Conservation (phyloP, 345 rosid species). For the Toxicodendron radicans region DNA sequence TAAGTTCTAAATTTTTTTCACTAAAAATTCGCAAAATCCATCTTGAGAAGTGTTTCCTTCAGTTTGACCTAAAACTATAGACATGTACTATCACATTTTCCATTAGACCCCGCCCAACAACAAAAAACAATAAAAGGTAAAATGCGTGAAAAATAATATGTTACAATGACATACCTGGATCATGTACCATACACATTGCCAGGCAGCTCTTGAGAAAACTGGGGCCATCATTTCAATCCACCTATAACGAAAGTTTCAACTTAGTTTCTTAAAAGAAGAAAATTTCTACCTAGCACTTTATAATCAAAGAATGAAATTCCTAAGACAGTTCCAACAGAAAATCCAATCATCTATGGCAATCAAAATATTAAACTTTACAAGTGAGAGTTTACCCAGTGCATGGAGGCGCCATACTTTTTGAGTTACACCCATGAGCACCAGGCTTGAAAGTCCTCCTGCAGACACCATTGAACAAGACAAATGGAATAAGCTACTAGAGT, state of each 20-base stretch:
- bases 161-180: slow-evolving; percentile 46
- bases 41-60: background rate
- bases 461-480: slow-evolving; percentile 21
- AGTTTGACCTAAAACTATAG: background rate
- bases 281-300: background rate
- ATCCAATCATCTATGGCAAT: background rate
- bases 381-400: slow-evolving; percentile 59
- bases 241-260: slow-evolving; percentile 31
- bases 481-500: background rate
- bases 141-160: background rate
- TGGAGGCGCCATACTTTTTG: slow-evolving; percentile 53
- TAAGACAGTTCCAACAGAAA: background rate
- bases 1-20: background rate
- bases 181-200: slow-evolving; percentile 81
- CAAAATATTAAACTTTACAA: background rate
- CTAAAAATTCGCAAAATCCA: too few relatives aligned
- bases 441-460: slow-evolving; percentile 57
- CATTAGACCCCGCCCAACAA: background rate
- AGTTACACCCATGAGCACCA: slow-evolving; percentile 40
- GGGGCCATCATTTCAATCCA: slow-evolving; percentile 88
- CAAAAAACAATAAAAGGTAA: background rate
- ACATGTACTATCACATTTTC: background rate
- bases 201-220: slow-evolving; percentile 67
- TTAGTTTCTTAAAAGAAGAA: slow-evolving; percentile 6
- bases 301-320: background rate